These are phyloP conservation scores for Chlamydomonas schloesseri DNA, from an alignment of 139 green algal species.

Conservation along the genomic window DNA sequence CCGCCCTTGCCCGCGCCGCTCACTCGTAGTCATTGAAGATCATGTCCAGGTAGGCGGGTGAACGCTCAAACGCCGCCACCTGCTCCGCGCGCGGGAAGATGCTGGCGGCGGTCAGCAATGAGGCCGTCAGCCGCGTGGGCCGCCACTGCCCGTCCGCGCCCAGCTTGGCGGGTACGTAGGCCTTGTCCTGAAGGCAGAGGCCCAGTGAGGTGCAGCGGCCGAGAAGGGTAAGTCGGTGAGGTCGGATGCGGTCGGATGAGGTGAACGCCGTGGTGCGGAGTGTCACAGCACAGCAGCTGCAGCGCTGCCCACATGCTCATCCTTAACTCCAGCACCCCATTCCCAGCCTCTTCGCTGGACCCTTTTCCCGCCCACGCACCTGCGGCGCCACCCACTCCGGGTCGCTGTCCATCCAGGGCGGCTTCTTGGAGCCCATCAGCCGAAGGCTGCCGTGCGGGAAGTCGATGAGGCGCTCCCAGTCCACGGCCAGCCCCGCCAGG, in stretches of 20 bases:
- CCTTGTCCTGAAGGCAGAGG: constrained; percentile 48
- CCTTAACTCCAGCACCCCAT: too few species aligned
- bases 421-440: constrained; percentile 62
- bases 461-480: constrained; percentile 71
- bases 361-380: too few species aligned
- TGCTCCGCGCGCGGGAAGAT: constrained; percentile 47
- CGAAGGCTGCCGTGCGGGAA: constrained; percentile 69
- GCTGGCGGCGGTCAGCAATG: constrained; percentile 41
- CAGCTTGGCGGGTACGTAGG: constrained; percentile 43
- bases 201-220: too few species aligned
- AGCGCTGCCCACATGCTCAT: too few species aligned
- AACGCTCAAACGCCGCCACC: constrained; percentile 52
- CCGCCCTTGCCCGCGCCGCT: too few species aligned
- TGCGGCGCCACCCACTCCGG: constrained; percentile 46
- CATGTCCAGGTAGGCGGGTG: constrained; percentile 50
- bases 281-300: too few species aligned
- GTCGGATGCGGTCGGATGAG: too few species aligned
- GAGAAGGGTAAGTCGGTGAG: too few species aligned
- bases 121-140: constrained; percentile 26
- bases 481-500: neutral
- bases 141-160: constrained; percentile 7
- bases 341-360: too few species aligned
- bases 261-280: too few species aligned
- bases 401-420: constrained; percentile 49
- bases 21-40: constrained; percentile 29